Evolutionary conservation across 2,329 filamentous ascomycete species (phyloP), one percentile per base, ranked within the genome.

Genomic region (Pseudogymnoascus sp.): DNA sequence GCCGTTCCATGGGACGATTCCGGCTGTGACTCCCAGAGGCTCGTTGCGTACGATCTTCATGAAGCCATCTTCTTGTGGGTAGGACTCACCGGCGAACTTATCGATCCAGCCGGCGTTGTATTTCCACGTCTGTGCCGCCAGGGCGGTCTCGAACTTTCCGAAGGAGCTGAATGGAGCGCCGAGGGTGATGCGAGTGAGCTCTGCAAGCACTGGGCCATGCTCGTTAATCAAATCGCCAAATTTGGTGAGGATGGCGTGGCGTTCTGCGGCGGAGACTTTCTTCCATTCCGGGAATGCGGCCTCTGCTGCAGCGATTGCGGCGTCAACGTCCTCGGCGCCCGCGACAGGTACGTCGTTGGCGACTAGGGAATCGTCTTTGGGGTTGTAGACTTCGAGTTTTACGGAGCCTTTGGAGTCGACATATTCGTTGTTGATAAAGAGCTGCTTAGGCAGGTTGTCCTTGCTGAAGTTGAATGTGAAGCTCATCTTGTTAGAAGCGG

Each of bases 1-100:
- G 0, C 75, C 77, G 64, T 86, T 85, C 82, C 83, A 86, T 0
- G 83, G 83, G 38, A 85, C 81, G 62, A 87, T 86, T 11, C 75
- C 76, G 1, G 76, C 83, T 0, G 77, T 78, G 1, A 83, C 80
- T n/a, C 81, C 81, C 38, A 75, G 76, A 2, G 73, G 72, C 59
- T 75, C 64, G 63, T 76, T 74, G 21, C 70, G 61, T 0, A 75
- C 72, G 21, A 77, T 74, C 63, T 76, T 68, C 14, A 78, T 68
- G 67, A 80, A 79, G 2, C 79, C 79, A 65, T 79, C 76, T 28
- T 77, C 79, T 65, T 76, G 73, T 4, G 78, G 77, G 66, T 73
- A 74, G 0, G 71, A 69, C 55, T 77, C 71, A 23, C 76, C 75
- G 2, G 67, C 66, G 62, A 75, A 73, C 66, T 77, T 77, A 63